Evolutionary conservation across 805 yeast genomes (phyloP).

Genomic region (Candida sonorensis): DNA sequence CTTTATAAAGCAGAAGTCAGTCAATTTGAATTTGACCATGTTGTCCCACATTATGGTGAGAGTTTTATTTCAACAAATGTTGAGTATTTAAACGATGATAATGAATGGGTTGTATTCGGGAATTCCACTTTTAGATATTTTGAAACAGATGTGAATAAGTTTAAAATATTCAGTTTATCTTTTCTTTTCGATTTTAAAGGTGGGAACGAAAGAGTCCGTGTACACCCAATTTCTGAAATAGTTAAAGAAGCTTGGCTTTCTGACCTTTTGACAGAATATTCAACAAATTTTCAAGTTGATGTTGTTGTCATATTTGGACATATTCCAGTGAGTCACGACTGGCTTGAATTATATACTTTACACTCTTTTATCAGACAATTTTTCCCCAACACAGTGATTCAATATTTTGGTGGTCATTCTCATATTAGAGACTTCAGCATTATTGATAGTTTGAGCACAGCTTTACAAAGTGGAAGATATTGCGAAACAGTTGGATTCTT

Average conservation of each 20-base stretch:
- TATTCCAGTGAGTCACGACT: slow-evolving; percentile 55
- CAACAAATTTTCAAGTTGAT: slow-evolving; percentile 43
- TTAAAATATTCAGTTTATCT: slow-evolving; percentile 61
- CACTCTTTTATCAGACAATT: slow-evolving; percentile 45
- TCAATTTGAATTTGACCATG: slow-evolving; percentile 52
- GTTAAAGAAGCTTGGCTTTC: slow-evolving; percentile 61
- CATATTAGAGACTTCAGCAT: slow-evolving; percentile 81
- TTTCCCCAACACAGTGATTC: slow-evolving; percentile 62
- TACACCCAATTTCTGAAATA: slow-evolving; percentile 52
- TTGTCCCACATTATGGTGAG: slow-evolving; percentile 55
- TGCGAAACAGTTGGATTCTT: slow-evolving; percentile 92
- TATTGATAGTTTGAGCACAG: slow-evolving; percentile 62
- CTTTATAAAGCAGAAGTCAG: slow-evolving; percentile 64
- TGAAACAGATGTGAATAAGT: slow-evolving; percentile 45
- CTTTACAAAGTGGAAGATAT: slow-evolving; percentile 87
- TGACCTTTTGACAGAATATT: slow-evolving; percentile 29
- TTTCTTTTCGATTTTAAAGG: slow-evolving; percentile 72
- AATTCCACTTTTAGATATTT: slow-evolving; percentile 55
- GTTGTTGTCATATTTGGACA: slow-evolving; percentile 71
- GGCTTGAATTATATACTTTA: slow-evolving; percentile 45
- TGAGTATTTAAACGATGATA: slow-evolving; percentile 40
- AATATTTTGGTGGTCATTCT: slow-evolving; percentile 91
- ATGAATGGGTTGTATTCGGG: slow-evolving; percentile 59
- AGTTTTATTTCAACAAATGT: slow-evolving; percentile 70
- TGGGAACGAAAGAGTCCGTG: slow-evolving; percentile 53